These are phyloP conservation scores for Tephrocybe sp. DNA, from an alignment of 768 basidiomycete species.

Conservation along the genomic window DNA sequence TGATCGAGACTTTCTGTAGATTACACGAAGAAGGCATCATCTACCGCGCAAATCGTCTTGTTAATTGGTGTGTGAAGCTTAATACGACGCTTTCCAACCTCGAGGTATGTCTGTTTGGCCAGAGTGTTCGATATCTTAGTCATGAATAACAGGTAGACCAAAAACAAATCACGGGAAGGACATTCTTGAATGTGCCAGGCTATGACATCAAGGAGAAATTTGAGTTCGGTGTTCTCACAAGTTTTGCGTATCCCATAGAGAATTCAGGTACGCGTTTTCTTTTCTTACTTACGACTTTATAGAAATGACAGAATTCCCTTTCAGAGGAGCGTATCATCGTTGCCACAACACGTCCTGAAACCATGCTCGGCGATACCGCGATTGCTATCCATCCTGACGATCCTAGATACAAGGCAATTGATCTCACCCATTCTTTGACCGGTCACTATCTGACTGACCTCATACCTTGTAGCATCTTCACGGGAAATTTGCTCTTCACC, in stretches of 20 bases:
- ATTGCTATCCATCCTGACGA: conserved; percentile 97
- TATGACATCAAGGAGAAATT: conserved; percentile 95
- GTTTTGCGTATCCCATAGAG: conserved; percentile 94
- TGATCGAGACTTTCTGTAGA: conserved; percentile 87
- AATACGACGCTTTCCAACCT: conserved; percentile 98
- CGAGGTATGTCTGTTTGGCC: conserved; percentile 55
- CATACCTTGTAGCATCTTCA: conserved; percentile 68
- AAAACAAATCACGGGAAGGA: conserved; percentile 82
- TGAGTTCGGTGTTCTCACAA: conserved; percentile 94
- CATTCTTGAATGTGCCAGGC: conserved; percentile 87
- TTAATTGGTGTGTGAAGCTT: conserved; percentile 96
- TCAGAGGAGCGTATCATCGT: conserved; percentile 88
- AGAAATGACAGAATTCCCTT: background rate
- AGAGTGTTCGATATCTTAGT: background rate
- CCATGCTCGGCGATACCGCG: conserved; percentile 97
- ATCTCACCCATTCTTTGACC: background rate
- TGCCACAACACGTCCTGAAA: conserved; percentile 97
- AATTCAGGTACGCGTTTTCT: conserved; percentile 58
- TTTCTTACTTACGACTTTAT: background rate
- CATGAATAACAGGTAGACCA: conserved; percentile 73
- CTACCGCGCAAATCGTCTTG: conserved; percentile 94
- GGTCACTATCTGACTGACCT: background rate
- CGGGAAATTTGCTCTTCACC: conserved; percentile 88
- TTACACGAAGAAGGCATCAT: conserved; percentile 90
- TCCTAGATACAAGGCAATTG: conserved; percentile 71